These are phyloP conservation scores for Reutealis trisperma DNA, from an alignment of 345 rosid genomes.

Conservation along the genomic window DNA sequence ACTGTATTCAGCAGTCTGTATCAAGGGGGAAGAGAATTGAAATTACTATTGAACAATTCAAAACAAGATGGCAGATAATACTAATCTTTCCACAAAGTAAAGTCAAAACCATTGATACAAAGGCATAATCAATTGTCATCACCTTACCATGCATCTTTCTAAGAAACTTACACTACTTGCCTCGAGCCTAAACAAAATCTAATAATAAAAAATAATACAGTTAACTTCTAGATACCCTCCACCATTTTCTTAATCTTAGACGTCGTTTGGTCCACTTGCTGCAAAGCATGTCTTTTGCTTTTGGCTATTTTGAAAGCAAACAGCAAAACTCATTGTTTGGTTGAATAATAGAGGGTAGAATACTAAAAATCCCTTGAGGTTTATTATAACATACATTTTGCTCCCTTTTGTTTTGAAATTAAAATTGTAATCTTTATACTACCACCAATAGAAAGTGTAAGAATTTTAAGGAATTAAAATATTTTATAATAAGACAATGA, in stretches of 20 bases:
- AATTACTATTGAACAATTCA: too few relatives aligned
- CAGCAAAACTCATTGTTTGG: neutral
- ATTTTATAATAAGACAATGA: too few relatives aligned
- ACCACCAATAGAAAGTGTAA: too few relatives aligned
- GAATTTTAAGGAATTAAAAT: too few relatives aligned
- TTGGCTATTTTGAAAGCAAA: neutral
- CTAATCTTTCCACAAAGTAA: too few relatives aligned
- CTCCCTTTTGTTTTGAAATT: too few relatives aligned
- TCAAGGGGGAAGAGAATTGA: too few relatives aligned
- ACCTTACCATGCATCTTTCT: neutral
- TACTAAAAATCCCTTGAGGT: too few relatives aligned
- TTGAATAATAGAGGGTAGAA: neutral
- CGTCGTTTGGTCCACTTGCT: neutral
- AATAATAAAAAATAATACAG: neutral
- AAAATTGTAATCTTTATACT: too few relatives aligned
- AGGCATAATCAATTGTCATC: neutral
- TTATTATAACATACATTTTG: neutral
- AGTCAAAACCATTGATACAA: neutral
- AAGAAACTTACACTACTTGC: neutral
- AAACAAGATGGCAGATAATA: neutral
- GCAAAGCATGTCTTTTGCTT: neutral
- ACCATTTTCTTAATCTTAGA: too few relatives aligned
- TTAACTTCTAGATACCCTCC: neutral
- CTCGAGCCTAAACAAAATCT: neutral
- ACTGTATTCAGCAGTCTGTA: too few relatives aligned